Conservation (phyloP, 176 grass and related monocot species). For the Thalia dealbata region DNA sequence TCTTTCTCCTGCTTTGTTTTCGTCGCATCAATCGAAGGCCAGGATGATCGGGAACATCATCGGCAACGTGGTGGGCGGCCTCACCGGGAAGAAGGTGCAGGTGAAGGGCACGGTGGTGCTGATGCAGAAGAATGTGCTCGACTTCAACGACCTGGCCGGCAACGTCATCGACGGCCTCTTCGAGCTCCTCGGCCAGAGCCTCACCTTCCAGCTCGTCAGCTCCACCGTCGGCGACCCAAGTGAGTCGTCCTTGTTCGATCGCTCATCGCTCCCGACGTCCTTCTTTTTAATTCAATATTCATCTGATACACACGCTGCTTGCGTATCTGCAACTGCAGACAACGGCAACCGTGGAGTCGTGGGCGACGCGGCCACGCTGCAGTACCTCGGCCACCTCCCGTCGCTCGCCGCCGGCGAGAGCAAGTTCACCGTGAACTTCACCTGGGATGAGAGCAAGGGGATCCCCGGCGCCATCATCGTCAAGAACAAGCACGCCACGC, state of each 20-base stretch:
- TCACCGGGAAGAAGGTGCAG: too few relatives aligned
- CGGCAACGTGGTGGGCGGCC: neutral
- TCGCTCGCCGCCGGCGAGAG: constrained; percentile 36
- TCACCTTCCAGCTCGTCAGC: constrained; percentile 64
- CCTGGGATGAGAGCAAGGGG: constrained; percentile 37
- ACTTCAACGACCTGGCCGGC: constrained; percentile 39
- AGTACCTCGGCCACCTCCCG: constrained; percentile 34
- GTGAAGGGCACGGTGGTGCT: constrained; percentile 39
- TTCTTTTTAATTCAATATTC: too few relatives aligned
- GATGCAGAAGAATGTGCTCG: constrained; percentile 45
- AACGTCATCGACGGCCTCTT: constrained; percentile 45
- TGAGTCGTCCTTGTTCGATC: too few relatives aligned
- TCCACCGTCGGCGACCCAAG: constrained; percentile 50
- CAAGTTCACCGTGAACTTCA: constrained; percentile 42
- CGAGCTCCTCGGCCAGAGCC: constrained; percentile 31
- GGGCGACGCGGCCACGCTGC: constrained; percentile 36
- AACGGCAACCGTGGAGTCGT: constrained; percentile 38
- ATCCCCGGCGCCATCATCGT: constrained; percentile 2
- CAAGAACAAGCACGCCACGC: neutral
- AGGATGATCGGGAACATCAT: neutral
- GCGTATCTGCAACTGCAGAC: neutral
- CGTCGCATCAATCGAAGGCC: too few relatives aligned
- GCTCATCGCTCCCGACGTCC: too few relatives aligned
- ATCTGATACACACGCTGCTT: too few relatives aligned
- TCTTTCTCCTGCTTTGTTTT: too few relatives aligned